Conservation (phyloP, 768 basidiomycete genomes). For the Mycena floridula region DNA sequence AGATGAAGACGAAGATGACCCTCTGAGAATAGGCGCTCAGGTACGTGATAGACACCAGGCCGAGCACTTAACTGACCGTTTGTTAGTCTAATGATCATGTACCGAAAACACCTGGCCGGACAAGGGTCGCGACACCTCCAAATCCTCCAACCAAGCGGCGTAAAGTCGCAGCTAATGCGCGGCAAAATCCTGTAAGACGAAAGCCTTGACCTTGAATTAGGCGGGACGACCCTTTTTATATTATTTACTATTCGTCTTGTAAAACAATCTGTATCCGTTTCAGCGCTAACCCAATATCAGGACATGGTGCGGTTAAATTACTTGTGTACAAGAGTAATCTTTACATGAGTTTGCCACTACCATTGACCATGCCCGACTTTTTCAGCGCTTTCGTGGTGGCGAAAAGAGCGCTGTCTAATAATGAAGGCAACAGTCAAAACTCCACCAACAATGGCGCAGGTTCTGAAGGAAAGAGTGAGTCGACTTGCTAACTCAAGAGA, state of each 20-base stretch:
- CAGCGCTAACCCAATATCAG: not conserved
- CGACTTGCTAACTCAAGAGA: not conserved
- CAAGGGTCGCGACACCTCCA: not conserved
- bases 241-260: not conserved
- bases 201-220: not conserved
- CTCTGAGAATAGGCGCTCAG: constrained; percentile 55
- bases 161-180: not conserved
- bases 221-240: not conserved
- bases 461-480: constrained; percentile 38
- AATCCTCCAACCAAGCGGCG: constrained; percentile 1
- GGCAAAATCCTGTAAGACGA: not conserved
- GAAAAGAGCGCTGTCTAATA: constrained; percentile 85
- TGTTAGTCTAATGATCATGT: constrained; percentile 4
- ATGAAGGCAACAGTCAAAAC: constrained; percentile 90
- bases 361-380: constrained; percentile 35
- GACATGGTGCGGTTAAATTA: not conserved
- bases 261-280: not conserved
- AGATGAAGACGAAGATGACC: constrained; percentile 47
- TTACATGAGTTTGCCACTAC: constrained; percentile 29
- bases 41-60: constrained; percentile 23
- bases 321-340: constrained; percentile 12
- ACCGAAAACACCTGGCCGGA: constrained; percentile 6
- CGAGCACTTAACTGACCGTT: constrained; percentile 5
- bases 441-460: constrained; percentile 96
- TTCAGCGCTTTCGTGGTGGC: constrained; percentile 73